Base-by-base conservation (phyloP, 306 rosid genomes). In the Citrullus mucosospermus region DNA sequence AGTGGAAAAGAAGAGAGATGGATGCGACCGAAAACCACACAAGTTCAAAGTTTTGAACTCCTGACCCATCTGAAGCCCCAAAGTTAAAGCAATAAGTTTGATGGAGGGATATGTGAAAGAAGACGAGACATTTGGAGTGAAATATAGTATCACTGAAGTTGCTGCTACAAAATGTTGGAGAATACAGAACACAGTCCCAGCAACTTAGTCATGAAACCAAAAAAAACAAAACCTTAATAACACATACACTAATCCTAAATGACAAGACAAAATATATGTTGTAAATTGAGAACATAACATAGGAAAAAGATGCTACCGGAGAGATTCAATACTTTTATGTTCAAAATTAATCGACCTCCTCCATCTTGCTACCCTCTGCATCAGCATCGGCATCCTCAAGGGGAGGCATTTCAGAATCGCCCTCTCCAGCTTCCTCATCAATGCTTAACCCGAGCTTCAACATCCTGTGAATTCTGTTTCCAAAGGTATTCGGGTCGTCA, bases 401-500 rank as follows among this genome's bases (percentile, higher is more conserved):
- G 15, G 97, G 89, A 0, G 97, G 97, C 98, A 93, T 93, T 50
- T 92, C 98, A 5, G 97, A 87, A 59, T 93, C 98, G 0, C 57
- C 94, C 0, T 89, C 98, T 0, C 65, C 89, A 0, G 86, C 83
- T 2, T 92, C 98, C 53, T 93, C 98, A 6, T 93, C 98, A 22
- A 93, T 93, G 89, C 96, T 92, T 78, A 93, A 76, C 8, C 98
- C 98, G 0, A 93, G 97, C 85, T 93, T 93, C 61, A 93, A 71
- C 98, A 93, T 93, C 82, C 98, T 87, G 88, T 93, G 98, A 78
- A 93, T 93, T 30, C 97, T 92, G 93, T 92, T 93, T 0, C 98
- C 98, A 0, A 93, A 93, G 54, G 98, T 93, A 92, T 93, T 93
- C 25, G 98, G 98, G 0, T 93, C 98, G 6, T 93, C 98, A 1